These are phyloP conservation scores for Alternaria sp. DNA, from an alignment of 2,329 filamentous ascomycete species.

Conservation along the genomic window DNA sequence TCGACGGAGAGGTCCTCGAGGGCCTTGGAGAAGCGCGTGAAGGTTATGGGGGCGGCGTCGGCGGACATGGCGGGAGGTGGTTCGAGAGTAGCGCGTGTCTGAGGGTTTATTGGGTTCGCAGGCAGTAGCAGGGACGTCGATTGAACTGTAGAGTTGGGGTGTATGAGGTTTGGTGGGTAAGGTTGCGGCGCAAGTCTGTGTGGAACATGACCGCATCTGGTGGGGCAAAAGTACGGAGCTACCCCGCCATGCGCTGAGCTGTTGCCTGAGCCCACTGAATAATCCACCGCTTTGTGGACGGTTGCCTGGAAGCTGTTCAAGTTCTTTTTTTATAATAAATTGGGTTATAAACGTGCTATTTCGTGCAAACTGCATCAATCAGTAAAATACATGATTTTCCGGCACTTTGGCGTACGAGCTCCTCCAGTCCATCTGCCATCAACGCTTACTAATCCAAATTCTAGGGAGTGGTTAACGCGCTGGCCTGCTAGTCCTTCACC, in stretches of 20 bases:
- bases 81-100: neutral
- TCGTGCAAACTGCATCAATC: neutral
- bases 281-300: neutral
- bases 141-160: neutral
- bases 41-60: constrained; percentile 65
- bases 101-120: neutral
- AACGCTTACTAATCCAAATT: neutral
- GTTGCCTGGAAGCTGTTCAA: neutral
- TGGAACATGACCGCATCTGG: neutral
- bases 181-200: neutral
- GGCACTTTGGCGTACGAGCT: constrained; percentile 11
- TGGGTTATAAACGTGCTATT: too few species aligned
- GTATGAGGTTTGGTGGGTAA: neutral
- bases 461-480: constrained; percentile 32
- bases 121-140: neutral
- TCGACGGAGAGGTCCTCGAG: constrained; percentile 70
- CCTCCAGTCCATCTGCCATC: too few species aligned
- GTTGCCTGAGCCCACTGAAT: neutral
- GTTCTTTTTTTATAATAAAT: too few species aligned
- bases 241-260: neutral
- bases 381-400: neutral
- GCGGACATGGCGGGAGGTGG: constrained; percentile 63
- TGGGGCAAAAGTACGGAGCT: neutral
- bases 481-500: constrained; percentile 29
- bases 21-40: constrained; percentile 69